Percentiles rank a stretch among this genome's conserved stretches.
Evolutionary conservation across 768 basidiomycete genomes (phyloP).

Genomic region (Russula griseocarnosa): DNA sequence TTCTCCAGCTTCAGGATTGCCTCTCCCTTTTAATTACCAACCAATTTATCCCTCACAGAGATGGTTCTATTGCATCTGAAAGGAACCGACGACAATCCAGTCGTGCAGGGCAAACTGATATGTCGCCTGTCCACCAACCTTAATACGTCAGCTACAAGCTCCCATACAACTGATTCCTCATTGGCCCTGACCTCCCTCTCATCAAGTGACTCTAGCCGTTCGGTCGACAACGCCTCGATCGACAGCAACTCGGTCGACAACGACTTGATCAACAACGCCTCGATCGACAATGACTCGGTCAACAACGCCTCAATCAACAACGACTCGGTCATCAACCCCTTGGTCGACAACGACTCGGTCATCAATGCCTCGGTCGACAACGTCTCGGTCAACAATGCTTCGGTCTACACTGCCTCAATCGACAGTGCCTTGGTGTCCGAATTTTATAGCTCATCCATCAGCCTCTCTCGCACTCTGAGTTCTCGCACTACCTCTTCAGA

Average conservation of each 20-base stretch:
- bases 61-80: slow-evolving; percentile 95
- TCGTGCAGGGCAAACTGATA: slow-evolving; percentile 96
- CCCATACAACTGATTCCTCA: slow-evolving; percentile 63
- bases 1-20: not conserved
- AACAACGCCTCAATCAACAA: no score
- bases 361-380: no score
- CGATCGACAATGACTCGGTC: no score
- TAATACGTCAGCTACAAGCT: slow-evolving; percentile 74
- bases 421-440: no score
- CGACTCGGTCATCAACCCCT: no score
- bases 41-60: slow-evolving; percentile 41
- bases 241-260: no score
- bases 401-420: no score
- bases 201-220: slow-evolving; percentile 38
- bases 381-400: no score
- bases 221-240: no score
- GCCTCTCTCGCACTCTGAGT: slow-evolving; percentile 62
- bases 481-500: slow-evolving; percentile 58
- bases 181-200: slow-evolving; percentile 57
- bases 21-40: not conserved
- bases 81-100: slow-evolving; percentile 95
- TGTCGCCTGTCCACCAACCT: slow-evolving; percentile 95
- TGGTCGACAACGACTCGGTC: no score
- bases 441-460: slow-evolving; percentile 31
- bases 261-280: no score